A percentile compares a stretch with the other conserved stretches of the same genome.
Evolutionary conservation across 371 early-diverging fungal genomes (phyloP).

Genomic region (Quaeritorhiza haematococci): DNA sequence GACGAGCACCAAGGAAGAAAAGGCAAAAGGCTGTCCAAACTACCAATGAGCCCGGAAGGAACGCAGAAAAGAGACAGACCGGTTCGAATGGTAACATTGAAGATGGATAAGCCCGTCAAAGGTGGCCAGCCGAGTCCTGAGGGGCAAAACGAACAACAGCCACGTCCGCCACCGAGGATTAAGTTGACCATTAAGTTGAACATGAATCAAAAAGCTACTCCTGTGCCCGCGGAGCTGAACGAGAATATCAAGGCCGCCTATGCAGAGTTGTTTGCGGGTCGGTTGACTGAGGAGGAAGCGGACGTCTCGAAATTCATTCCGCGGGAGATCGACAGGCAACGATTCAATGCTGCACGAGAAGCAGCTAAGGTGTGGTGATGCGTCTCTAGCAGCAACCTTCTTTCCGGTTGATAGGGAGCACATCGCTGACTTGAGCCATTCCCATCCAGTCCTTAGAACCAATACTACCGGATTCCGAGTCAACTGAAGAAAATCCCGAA

Average conservation of each 20-base stretch:
- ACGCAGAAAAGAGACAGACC: not conserved
- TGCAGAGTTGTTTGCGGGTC: constrained; percentile 45
- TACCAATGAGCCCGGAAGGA: too few species aligned
- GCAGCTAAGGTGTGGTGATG: constrained; percentile 33
- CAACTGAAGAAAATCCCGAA: not conserved
- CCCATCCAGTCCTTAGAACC: not conserved
- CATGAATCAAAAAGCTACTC: too few species aligned
- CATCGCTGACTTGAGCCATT: not conserved
- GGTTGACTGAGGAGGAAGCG: constrained; percentile 50
- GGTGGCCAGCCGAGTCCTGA: not conserved
- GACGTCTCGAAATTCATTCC: constrained; percentile 51
- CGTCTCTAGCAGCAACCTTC: not conserved
- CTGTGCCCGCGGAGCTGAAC: too few species aligned
- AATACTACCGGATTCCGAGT: not conserved
- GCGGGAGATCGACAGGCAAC: constrained; percentile 36
- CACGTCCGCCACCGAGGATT: too few species aligned
- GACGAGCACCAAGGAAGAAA: too few species aligned
- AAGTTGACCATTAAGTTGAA: too few species aligned
- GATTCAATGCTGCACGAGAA: constrained; percentile 41
- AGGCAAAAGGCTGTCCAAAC: too few species aligned
- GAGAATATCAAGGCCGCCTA: too few species aligned
- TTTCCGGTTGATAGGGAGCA: not conserved
- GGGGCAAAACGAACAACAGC: too few species aligned
- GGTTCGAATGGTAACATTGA: not conserved
- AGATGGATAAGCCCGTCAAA: not conserved